Evolutionary conservation across 768 basidiomycete species (phyloP).

Genomic region (Ramaria sp.): DNA sequence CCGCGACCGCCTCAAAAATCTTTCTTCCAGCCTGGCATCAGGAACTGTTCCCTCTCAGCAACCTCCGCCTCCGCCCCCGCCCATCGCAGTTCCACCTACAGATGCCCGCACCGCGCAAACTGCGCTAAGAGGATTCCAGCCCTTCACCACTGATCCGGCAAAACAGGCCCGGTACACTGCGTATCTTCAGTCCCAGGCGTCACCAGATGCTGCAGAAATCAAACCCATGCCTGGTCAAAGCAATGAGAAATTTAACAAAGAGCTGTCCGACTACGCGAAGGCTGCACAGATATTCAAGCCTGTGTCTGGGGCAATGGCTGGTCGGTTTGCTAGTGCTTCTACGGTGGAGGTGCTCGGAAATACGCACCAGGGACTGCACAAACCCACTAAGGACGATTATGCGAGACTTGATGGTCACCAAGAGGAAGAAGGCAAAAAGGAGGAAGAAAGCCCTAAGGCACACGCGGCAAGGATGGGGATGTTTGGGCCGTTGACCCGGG

Average conservation of each 20-base stretch:
- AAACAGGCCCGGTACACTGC: constrained; percentile 82
- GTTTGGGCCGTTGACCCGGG: constrained; percentile 83
- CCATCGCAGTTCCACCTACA: constrained; percentile 42
- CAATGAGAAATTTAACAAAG: constrained; percentile 64
- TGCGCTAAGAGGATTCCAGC: constrained; percentile 83
- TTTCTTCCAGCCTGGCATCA: constrained; percentile 27
- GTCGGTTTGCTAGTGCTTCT: constrained; percentile 79
- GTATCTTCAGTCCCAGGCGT: constrained; percentile 68
- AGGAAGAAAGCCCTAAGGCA: constrained; percentile 65
- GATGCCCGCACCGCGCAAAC: constrained; percentile 78
- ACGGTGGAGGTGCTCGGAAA: constrained; percentile 58
- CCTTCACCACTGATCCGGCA: constrained; percentile 61
- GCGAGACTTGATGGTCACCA: constrained; percentile 32
- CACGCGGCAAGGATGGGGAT: constrained; percentile 80
- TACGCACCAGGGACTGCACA: constrained; percentile 57
- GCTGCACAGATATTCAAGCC: constrained; percentile 88
- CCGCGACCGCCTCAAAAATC: constrained; percentile 67
- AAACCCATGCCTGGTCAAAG: constrained; percentile 46
- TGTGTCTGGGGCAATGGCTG: constrained; percentile 84
- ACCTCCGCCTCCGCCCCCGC: constrained; percentile 18
- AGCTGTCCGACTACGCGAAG: constrained; percentile 79
- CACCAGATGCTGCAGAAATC: constrained; percentile 25
- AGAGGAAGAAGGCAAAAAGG: constrained; percentile 33
- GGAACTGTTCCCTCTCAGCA: constrained; percentile 14
- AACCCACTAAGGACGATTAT: constrained; percentile 27